Conservation (phyloP, 1,284 basidiomycete genomes). For the Cronartium ribicola region DNA sequence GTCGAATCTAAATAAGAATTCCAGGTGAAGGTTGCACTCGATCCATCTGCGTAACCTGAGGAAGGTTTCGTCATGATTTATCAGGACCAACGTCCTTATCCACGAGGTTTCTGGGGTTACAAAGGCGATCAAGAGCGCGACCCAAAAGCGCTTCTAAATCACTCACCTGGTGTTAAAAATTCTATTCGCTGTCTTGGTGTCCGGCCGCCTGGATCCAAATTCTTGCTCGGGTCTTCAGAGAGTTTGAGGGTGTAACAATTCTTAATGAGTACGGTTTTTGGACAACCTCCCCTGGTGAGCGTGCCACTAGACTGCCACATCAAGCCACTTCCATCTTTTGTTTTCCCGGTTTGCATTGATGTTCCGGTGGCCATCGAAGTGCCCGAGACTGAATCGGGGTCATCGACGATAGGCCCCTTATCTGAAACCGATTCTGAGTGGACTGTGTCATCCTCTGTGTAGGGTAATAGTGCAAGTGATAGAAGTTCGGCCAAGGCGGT, state of each 20-base stretch:
- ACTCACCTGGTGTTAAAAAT: slow-evolving; percentile 1
- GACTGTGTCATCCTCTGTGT: not conserved
- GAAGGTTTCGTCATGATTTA: not conserved
- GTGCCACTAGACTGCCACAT: not conserved
- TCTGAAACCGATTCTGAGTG: not conserved
- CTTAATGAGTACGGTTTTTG: not conserved
- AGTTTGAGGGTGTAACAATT: not conserved
- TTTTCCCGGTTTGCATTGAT: not conserved
- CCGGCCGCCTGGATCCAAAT: not conserved
- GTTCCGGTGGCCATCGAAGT: not conserved
- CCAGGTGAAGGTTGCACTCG: not conserved
- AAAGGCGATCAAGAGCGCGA: not conserved
- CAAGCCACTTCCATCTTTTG: not conserved
- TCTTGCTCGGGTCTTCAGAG: not conserved
- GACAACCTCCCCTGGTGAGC: not conserved
- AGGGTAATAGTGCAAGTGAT: not conserved
- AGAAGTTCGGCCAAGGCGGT: not conserved
- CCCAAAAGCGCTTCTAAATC: not conserved
- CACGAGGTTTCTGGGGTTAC: not conserved
- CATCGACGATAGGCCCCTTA: not conserved
- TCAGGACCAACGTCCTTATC: too few species aligned
- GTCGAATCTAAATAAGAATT: not conserved
- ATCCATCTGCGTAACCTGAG: not conserved
- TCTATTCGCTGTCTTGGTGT: slow-evolving; percentile 3
- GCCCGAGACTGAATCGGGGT: not conserved